Percentiles rank a stretch among this genome's conserved stretches.
Evolutionary conservation across 2,329 filamentous ascomycete genomes (phyloP).

Genomic region (Fusarium piperis): DNA sequence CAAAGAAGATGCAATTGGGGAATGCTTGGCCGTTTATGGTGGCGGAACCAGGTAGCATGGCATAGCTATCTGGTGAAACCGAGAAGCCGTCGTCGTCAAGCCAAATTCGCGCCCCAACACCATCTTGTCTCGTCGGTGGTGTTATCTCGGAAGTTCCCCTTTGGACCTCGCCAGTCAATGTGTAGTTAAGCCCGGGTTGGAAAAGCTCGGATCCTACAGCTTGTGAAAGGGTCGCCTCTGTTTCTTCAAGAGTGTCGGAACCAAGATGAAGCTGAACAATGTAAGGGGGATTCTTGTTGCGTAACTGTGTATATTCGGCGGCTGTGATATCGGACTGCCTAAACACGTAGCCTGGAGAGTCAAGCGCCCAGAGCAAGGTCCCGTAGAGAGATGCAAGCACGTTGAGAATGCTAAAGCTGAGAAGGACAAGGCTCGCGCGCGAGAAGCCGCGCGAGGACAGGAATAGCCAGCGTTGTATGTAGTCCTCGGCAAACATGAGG

Average conservation of each 20-base stretch:
- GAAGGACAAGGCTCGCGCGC: constrained; percentile 10
- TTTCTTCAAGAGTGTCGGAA: neutral
- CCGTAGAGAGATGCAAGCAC: constrained; percentile 17
- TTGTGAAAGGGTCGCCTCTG: neutral
- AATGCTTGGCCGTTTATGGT: neutral
- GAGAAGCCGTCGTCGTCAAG: constrained; percentile 20
- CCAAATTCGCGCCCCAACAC: constrained; percentile 23
- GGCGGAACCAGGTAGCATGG: neutral
- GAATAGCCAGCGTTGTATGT: constrained; percentile 18
- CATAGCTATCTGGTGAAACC: constrained; percentile 8
- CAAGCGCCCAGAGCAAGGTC: constrained; percentile 28
- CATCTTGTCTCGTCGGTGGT: neutral
- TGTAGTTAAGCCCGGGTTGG: constrained; percentile 26
- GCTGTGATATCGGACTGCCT: neutral
- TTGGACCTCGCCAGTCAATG: constrained; percentile 10
- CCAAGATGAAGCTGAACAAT: constrained; percentile 19
- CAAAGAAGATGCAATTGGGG: neutral
- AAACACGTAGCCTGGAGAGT: constrained; percentile 29
- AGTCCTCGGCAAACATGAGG: constrained; percentile 35
- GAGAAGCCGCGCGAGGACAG: constrained; percentile 23
- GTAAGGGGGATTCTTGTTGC: constrained; percentile 15
- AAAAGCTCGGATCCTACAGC: constrained; percentile 11
- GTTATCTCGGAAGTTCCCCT: neutral
- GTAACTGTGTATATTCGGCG: constrained; percentile 1
- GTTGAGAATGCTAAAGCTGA: constrained; percentile 21